Evolutionary conservation across 768 basidiomycete genomes (phyloP).

Genomic region (Boletus tomentosulus): DNA sequence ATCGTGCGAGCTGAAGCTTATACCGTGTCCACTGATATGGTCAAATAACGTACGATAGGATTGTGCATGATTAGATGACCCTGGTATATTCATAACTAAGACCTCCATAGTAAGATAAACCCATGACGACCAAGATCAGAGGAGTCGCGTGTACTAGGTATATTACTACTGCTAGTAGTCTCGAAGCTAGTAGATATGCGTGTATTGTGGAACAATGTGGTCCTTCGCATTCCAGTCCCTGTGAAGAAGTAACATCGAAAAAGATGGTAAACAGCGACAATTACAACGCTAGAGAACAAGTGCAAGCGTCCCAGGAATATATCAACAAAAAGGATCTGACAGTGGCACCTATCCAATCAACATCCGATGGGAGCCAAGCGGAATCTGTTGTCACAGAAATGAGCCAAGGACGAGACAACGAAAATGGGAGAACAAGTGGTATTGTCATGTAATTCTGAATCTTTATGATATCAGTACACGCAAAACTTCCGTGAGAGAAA

Average conservation of each 20-base stretch:
- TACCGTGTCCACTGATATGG: background rate
- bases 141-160: background rate
- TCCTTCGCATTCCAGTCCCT: background rate
- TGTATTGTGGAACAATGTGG: background rate
- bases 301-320: background rate
- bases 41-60: background rate
- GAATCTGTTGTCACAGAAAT: background rate
- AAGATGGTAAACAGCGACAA: background rate
- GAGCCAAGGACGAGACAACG: background rate
- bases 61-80: no score
- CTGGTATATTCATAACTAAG: no score
- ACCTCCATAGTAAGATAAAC: no score
- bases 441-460: no score
- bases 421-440: constrained; percentile 1
- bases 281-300: background rate
- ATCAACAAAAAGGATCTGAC: background rate
- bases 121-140: background rate
- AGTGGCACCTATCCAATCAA: background rate
- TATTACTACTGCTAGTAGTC: background rate
- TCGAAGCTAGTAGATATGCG: background rate
- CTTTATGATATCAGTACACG: no score
- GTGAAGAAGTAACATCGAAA: background rate
- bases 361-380: background rate
- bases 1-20: background rate
- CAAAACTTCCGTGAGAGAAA: background rate